Evolutionary conservation across 257 asterid genomes (phyloP).

Genomic region (Fraxinus cuspidata): DNA sequence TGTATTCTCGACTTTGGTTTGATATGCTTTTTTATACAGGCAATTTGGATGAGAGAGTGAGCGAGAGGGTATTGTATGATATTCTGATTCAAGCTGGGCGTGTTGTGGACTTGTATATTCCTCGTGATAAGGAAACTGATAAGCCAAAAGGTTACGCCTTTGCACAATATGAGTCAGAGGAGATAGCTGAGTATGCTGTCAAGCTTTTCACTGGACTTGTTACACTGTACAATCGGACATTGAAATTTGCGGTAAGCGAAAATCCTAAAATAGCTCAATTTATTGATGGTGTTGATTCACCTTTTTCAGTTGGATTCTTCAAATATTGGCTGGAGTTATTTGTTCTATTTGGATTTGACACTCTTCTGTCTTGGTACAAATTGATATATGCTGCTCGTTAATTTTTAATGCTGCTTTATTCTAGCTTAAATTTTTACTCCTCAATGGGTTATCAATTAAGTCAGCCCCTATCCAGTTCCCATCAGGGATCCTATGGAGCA

Average conservation of each 20-base stretch:
- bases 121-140: slow-evolving; percentile 83
- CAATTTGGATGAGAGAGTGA: slow-evolving; percentile 81
- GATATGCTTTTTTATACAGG: slow-evolving; percentile 45
- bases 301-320: background rate
- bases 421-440: slow-evolving; percentile 29
- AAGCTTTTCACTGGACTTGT: slow-evolving; percentile 91
- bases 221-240: slow-evolving; percentile 66
- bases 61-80: slow-evolving; percentile 85
- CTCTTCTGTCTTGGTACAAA: background rate
- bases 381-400: background rate
- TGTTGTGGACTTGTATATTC: slow-evolving; percentile 72
- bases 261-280: background rate
- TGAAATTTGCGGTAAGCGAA: slow-evolving; percentile 72
- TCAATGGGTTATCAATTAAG: slow-evolving; percentile 26
- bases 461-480: slow-evolving; percentile 23
- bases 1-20: background rate
- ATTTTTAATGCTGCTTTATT: background rate
- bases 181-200: slow-evolving; percentile 87
- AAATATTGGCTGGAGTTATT: background rate
- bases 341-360: background rate
- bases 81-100: slow-evolving; percentile 96
- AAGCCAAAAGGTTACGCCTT: slow-evolving; percentile 90
- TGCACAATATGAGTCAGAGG: slow-evolving; percentile 86
- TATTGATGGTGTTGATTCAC: slow-evolving; percentile 2
- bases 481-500: background rate